Percentiles rank a stretch among this genome's conserved stretches.
phyloP scores from a whole-genome alignment of 106 monocot species.

The Phalaenopsis aphrodite region DNA sequence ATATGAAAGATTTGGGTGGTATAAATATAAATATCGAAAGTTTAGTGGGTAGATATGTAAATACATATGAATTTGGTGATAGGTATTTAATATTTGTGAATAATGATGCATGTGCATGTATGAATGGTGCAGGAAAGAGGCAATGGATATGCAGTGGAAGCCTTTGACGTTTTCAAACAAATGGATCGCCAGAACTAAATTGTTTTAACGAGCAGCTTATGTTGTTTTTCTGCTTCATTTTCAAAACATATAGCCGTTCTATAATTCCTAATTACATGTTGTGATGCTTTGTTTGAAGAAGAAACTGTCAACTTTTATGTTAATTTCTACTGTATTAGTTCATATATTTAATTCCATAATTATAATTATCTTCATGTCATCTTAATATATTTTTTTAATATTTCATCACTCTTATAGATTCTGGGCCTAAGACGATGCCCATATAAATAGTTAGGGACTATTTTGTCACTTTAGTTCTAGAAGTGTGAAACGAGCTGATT shows the following conservation, averaged over 20 bases:
- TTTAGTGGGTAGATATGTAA: too few relatives aligned
- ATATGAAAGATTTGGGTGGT: too few relatives aligned
- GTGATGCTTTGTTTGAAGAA: not conserved
- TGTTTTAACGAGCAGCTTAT: not conserved
- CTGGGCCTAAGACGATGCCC: too few relatives aligned
- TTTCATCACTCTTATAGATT: too few relatives aligned
- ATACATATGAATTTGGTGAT: too few relatives aligned
- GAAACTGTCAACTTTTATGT: not conserved
- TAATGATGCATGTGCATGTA: too few relatives aligned
- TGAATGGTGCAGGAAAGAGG: constrained; percentile 24
- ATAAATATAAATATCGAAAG: too few relatives aligned
- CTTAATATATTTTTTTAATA: too few relatives aligned
- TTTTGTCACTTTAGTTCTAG: too few relatives aligned
- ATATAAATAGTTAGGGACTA: too few relatives aligned
- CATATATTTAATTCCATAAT: not conserved
- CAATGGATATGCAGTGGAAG: constrained; percentile 21
- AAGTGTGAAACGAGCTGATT: too few relatives aligned
- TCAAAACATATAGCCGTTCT: not conserved
- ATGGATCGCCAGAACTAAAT: constrained; percentile 22
- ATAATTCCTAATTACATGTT: not conserved
- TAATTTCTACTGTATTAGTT: not conserved
- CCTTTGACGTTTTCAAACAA: constrained; percentile 36
- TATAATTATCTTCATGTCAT: not conserved
- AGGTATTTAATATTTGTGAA: too few relatives aligned
- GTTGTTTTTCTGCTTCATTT: not conserved